These are phyloP conservation scores for Mycena vulgaris DNA, from an alignment of 768 basidiomycete genomes.

Conservation along the genomic window DNA sequence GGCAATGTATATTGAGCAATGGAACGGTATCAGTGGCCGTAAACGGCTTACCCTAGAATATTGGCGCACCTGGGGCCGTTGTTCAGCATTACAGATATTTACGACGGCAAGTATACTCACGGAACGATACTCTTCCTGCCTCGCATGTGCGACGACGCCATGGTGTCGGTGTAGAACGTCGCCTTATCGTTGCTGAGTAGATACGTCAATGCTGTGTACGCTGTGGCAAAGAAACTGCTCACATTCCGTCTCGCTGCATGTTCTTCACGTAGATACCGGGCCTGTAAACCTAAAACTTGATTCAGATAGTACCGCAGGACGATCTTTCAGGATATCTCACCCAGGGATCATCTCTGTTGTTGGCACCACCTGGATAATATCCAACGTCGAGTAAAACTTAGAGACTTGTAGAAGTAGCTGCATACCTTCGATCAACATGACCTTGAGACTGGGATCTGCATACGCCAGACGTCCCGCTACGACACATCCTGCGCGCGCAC, in stretches of 20 bases:
- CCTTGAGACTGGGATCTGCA: slow-evolving; percentile 80
- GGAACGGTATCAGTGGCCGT: not conserved
- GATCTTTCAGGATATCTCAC: slow-evolving; percentile 39
- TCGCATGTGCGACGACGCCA: slow-evolving; percentile 69
- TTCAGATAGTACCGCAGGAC: not conserved
- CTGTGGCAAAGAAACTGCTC: slow-evolving; percentile 40
- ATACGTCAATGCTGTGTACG: not conserved
- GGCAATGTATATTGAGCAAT: not conserved
- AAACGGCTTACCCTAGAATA: slow-evolving; percentile 62
- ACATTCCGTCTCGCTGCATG: slow-evolving; percentile 81
- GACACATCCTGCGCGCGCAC: slow-evolving; percentile 64
- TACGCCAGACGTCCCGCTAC: slow-evolving; percentile 79
- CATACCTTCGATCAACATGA: slow-evolving; percentile 82
- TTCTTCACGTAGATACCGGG: slow-evolving; percentile 80
- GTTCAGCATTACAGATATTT: not conserved
- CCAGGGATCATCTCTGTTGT: slow-evolving; percentile 84
- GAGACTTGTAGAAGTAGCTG: not conserved
- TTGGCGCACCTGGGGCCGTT: slow-evolving; percentile 71
- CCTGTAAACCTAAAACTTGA: slow-evolving; percentile 61
- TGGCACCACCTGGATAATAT: slow-evolving; percentile 66
- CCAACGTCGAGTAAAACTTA: not conserved
- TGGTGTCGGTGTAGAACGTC: slow-evolving; percentile 78
- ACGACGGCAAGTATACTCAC: slow-evolving; percentile 52
- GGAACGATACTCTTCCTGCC: slow-evolving; percentile 79
- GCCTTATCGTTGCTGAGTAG: slow-evolving; percentile 76